A percentile compares a stretch with the other conserved stretches of the same genome.
These are phyloP conservation scores for Pichia scutulata DNA, from an alignment of 805 yeast genomes.

Conservation along the genomic window DNA sequence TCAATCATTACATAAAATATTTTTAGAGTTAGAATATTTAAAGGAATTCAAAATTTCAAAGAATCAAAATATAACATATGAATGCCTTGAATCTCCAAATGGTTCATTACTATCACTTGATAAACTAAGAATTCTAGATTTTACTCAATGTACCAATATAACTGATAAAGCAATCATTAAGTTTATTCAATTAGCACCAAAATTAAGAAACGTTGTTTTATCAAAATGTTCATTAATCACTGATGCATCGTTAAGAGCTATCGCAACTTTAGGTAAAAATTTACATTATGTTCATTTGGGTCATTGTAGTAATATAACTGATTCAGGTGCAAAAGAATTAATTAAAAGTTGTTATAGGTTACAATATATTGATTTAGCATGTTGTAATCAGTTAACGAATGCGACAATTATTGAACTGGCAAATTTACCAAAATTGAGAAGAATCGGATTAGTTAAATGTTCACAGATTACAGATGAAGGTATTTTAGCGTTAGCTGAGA, in stretches of 20 bases:
- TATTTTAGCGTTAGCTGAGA: constrained; percentile 51
- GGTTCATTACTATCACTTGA: constrained; percentile 38
- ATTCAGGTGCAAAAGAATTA: constrained; percentile 70
- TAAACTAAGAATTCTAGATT: constrained; percentile 71
- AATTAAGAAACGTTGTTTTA: constrained; percentile 76
- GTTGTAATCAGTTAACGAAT: constrained; percentile 86
- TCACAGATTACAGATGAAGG: constrained; percentile 82
- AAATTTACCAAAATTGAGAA: constrained; percentile 66
- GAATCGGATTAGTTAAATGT: constrained; percentile 93
- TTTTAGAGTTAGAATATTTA: constrained; percentile 57
- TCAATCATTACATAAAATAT: constrained; percentile 46
- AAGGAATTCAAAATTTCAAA: constrained; percentile 80
- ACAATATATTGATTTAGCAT: constrained; percentile 90
- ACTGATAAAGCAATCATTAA: constrained; percentile 73
- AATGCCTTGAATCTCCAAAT: constrained; percentile 39
- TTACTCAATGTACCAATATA: constrained; percentile 74
- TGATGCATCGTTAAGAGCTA: constrained; percentile 65
- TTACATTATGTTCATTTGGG: constrained; percentile 89
- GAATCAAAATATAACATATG: constrained; percentile 62
- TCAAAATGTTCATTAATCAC: constrained; percentile 86
- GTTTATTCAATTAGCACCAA: constrained; percentile 71
- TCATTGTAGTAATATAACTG: constrained; percentile 87
- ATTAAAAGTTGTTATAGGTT: constrained; percentile 75
- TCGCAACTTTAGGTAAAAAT: constrained; percentile 68
- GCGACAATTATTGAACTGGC: constrained; percentile 71